Evolutionary conservation across 768 basidiomycete species (phyloP).

Genomic region (Tylopilus sp.): DNA sequence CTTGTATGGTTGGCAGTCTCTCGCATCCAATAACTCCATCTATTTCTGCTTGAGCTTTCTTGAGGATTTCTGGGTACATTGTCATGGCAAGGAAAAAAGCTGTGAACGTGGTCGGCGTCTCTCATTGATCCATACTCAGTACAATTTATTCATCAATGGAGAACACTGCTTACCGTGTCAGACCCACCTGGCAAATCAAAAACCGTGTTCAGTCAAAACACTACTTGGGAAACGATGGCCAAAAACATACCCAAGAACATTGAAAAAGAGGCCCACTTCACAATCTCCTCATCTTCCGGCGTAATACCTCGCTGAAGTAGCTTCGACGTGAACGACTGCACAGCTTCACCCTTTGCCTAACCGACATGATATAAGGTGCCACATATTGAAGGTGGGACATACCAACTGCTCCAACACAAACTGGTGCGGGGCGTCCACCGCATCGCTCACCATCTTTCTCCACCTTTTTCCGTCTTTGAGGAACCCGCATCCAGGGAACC

Average conservation of each 20-base stretch:
- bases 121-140: constrained; percentile 7
- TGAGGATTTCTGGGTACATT: constrained; percentile 3
- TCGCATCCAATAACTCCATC: constrained; percentile 4
- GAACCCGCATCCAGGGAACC: constrained; percentile 19
- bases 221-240: background rate
- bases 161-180: constrained; percentile 19
- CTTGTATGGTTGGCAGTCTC: constrained; percentile 8
- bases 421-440: constrained; percentile 1
- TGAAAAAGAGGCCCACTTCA: constrained; percentile 9
- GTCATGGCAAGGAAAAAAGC: constrained; percentile 20
- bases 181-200: constrained; percentile 21
- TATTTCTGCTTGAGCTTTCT: constrained; percentile 12
- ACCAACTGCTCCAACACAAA: constrained; percentile 10
- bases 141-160: constrained; percentile 8
- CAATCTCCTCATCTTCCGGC: constrained; percentile 6
- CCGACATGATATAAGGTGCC: background rate
- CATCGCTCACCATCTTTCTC: constrained; percentile 1
- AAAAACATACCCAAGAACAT: constrained; percentile 13
- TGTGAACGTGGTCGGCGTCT: constrained; percentile 5
- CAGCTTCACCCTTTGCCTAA: constrained; percentile 9
- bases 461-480: constrained; percentile 6
- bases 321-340: constrained; percentile 10
- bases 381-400: background rate
- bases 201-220: background rate
- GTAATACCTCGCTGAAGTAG: constrained; percentile 3